Evolutionary conservation across 768 basidiomycete species (phyloP), one percentile per base, ranked within the genome.

Genomic region (Cystobasidiopsis lactophilus): DNA sequence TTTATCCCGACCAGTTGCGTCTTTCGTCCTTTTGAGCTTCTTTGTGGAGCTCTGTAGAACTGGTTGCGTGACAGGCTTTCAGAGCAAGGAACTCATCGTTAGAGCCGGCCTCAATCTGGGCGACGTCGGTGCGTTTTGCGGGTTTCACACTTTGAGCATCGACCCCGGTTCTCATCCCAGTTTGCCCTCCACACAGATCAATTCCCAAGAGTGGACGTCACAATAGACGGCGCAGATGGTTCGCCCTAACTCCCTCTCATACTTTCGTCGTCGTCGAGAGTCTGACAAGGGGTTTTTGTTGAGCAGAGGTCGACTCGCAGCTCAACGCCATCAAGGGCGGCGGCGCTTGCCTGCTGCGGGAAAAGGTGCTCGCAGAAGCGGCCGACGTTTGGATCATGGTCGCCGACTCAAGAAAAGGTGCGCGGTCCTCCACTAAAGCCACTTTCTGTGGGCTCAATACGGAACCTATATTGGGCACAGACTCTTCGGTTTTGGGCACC

Each of bases 351-450:
- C 93, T 96, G 59, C 69, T 96, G 31, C 76, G 89, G 27, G 93
- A 98, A 69, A 98, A 98, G 66, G 88, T 98, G 5, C 75, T 98
- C 14, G 93, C 93, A 1, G 93, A 98, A 66, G 89, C 88, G 30
- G 93, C 93, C 11, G 74, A 74, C 56, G 85, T 81, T 77, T 91
- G 33, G 33, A 16, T 35, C 16, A 35, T 35, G 33, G 84, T 98
- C 38, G 93, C 93, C 50, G 93, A 98, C 33, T 35, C 33, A 16
- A 7, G 33, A 16, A 35, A 35, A 35, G 33, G 33, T 35, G 33
- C 33, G 33, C 33, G 33, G 7, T 16, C 7, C 16, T 35, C 33
- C n/a, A n/a, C n/a, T n/a, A n/a, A n/a, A n/a, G n/a, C n/a, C 16
- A 7, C 33, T 35, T 35, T 35, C 33, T 35, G 9, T 16, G 7